Evolutionary conservation across 768 basidiomycete species (phyloP).

Genomic region (Russula compacta): DNA sequence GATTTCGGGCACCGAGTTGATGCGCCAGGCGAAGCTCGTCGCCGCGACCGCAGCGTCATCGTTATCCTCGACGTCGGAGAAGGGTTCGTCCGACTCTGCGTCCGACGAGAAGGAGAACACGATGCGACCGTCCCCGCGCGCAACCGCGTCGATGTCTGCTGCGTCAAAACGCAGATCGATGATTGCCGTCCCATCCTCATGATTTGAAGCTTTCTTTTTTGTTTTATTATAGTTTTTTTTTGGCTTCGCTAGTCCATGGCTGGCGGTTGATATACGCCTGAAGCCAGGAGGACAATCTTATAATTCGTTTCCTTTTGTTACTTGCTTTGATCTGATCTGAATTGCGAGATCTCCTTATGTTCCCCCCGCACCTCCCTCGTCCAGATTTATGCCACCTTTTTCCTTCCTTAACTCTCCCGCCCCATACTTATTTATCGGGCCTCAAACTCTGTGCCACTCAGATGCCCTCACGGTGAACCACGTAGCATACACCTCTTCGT

Average conservation of each 20-base stretch:
- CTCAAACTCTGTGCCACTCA: too few species aligned
- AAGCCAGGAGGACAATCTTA: background rate
- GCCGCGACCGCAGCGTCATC: background rate
- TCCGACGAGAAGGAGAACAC: conserved; percentile 15
- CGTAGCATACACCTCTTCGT: background rate
- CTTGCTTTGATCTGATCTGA: conserved; percentile 1
- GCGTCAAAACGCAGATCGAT: conserved; percentile 14
- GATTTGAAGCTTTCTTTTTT: background rate
- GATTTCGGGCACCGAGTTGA: conserved; percentile 15
- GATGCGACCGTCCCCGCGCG: background rate
- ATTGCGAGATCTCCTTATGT: background rate
- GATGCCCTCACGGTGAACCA: background rate
- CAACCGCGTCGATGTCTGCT: background rate
- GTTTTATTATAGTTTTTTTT: background rate
- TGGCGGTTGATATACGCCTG: background rate
- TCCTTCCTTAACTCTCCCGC: too few species aligned
- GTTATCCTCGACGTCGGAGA: conserved; percentile 2
- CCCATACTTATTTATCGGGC: background rate
- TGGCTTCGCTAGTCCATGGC: background rate
- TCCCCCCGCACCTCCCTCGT: background rate
- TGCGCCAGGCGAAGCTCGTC: conserved; percentile 11
- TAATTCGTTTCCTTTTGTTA: background rate
- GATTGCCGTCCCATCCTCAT: conserved; percentile 5
- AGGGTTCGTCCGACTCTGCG: background rate
- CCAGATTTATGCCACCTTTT: background rate